Evolutionary conservation across 768 basidiomycete species (phyloP).

Genomic region (Lepiota brunneoincarnata): DNA sequence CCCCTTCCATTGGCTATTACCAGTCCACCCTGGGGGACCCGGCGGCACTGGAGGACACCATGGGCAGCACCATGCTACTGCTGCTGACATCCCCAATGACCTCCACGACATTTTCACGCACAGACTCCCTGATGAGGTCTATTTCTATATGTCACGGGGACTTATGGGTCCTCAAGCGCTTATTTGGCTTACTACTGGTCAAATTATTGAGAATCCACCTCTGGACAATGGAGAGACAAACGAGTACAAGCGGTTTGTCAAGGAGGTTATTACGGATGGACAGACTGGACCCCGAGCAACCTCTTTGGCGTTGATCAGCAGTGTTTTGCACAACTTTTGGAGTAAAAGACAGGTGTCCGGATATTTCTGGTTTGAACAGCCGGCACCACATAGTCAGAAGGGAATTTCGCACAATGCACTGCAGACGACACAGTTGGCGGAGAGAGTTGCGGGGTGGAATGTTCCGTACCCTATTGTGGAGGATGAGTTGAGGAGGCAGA

Average conservation of each 20-base stretch:
- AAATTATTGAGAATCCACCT: conserved; percentile 82
- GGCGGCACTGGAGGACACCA: conserved; percentile 46
- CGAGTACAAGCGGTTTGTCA: conserved; percentile 92
- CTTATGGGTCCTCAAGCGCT: conserved; percentile 86
- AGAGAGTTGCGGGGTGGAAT: conserved; percentile 87
- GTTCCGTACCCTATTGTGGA: conserved; percentile 84
- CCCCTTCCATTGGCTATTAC: conserved; percentile 75
- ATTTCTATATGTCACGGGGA: conserved; percentile 94
- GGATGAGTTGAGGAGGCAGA: conserved; percentile 93
- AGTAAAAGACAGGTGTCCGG: conserved; percentile 68
- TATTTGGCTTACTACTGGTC: conserved; percentile 91
- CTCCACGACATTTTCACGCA: conserved; percentile 94
- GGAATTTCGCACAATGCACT: conserved; percentile 67
- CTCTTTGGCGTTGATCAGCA: conserved; percentile 82
- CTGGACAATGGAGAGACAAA: conserved; percentile 94
- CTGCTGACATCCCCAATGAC: conserved; percentile 86
- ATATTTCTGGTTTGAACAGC: conserved; percentile 73
- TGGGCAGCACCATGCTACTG: conserved; percentile 71
- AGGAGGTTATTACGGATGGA: conserved; percentile 94
- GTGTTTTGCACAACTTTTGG: conserved; percentile 82
- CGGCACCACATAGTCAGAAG: conserved; percentile 51
- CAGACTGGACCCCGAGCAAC: conserved; percentile 92
- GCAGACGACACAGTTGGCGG: conserved; percentile 83
- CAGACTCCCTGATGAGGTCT: conserved; percentile 93
- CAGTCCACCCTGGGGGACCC: conserved; percentile 30